phyloP scores from a whole-genome alignment of 2,329 filamentous ascomycete genomes.

The Aspergillus sp. region DNA sequence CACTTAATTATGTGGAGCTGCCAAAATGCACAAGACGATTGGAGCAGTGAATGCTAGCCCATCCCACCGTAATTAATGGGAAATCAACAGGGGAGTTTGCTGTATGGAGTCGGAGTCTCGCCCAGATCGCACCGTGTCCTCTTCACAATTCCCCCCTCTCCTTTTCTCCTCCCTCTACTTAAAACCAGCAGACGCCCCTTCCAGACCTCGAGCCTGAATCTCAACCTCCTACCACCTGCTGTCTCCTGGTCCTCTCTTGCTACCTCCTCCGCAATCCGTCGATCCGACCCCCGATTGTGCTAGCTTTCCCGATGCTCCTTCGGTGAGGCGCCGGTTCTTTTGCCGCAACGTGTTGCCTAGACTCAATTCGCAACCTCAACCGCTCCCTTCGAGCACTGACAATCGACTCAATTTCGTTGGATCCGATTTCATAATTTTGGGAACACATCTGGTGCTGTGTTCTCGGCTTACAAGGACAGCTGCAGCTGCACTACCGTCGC shows the following conservation, averaged over 20 bases:
- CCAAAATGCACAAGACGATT: not conserved
- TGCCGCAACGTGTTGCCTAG: conserved; percentile 9
- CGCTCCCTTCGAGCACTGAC: not conserved
- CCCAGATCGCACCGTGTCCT: conserved; percentile 19
- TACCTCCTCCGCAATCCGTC: conserved; percentile 7
- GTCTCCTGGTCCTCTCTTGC: not conserved
- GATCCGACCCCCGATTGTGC: conserved; percentile 13
- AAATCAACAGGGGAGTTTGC: not conserved
- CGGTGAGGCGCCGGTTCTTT: conserved; percentile 18
- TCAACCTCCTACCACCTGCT: not conserved
- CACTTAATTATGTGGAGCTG: not conserved
- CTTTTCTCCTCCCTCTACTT: conserved; percentile 5
- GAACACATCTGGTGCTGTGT: not conserved
- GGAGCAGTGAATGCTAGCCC: not conserved
- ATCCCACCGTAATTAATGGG: not conserved
- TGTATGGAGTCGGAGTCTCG: conserved; percentile 1
- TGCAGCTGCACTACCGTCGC: conserved; percentile 5
- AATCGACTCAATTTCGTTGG: not conserved
- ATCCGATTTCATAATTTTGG: not conserved
- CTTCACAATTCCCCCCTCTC: conserved; percentile 5
- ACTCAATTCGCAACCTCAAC: not conserved
- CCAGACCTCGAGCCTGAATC: not conserved
- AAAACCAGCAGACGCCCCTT: not conserved
- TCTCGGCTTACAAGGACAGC: not conserved
- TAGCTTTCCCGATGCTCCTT: conserved; percentile 19